Conservation (phyloP, 2,329 filamentous ascomycete species). For the Blumeria graminis region DNA sequence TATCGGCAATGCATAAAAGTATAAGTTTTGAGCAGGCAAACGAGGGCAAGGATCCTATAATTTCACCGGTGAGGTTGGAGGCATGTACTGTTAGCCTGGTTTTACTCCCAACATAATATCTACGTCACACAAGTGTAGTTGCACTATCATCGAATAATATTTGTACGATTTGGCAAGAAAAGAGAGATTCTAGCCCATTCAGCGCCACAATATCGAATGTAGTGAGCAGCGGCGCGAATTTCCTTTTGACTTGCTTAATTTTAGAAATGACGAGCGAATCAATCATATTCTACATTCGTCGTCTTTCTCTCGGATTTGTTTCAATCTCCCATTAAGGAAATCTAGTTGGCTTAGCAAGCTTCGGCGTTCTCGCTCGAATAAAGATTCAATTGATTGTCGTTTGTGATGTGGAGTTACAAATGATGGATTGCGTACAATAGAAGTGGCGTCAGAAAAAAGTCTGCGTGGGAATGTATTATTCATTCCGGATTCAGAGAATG, state of each 20-base stretch:
- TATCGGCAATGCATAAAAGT: too few relatives aligned
- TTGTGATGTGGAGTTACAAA: slow-evolving; percentile 33
- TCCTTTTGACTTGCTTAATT: background rate
- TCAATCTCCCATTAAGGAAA: slow-evolving; percentile 10
- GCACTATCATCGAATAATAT: background rate
- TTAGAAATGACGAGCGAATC: background rate
- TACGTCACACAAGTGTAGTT: background rate
- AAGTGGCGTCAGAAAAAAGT: slow-evolving; percentile 18
- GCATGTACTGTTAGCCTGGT: background rate
- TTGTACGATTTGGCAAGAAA: background rate
- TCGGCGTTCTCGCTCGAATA: slow-evolving; percentile 11
- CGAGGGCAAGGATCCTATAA: too few relatives aligned
- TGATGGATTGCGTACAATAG: slow-evolving; percentile 19
- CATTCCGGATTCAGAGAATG: slow-evolving; percentile 25
- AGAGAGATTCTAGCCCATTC: background rate
- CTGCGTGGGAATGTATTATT: slow-evolving; percentile 39
- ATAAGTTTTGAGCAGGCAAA: too few relatives aligned
- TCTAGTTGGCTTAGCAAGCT: slow-evolving; percentile 11
- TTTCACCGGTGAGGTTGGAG: background rate
- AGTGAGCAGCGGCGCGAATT: background rate
- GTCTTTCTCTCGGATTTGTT: slow-evolving; percentile 11
- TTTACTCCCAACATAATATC: background rate
- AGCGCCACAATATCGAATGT: background rate
- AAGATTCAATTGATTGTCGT: slow-evolving; percentile 13
- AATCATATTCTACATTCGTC: background rate